phyloP scores from a whole-genome alignment of 768 basidiomycete genomes.

The Amanita exitialis region DNA sequence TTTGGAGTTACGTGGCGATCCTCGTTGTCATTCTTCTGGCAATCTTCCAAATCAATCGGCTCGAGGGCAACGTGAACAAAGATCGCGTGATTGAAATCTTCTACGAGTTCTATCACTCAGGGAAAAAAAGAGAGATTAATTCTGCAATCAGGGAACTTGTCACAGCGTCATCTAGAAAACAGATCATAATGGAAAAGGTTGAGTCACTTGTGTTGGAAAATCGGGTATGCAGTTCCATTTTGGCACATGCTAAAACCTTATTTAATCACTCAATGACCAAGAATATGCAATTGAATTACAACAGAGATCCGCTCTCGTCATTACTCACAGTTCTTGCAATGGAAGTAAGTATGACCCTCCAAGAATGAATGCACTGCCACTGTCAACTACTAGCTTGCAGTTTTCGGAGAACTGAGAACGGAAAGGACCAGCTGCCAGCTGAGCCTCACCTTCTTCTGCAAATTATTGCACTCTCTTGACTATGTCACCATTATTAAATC shows the following conservation, averaged over 20 bases:
- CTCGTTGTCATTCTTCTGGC: not conserved
- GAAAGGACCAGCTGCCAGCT: not conserved
- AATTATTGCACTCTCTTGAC: not conserved
- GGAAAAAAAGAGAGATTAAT: not conserved
- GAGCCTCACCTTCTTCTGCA: not conserved
- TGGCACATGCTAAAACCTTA: not conserved
- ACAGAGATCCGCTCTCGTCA: not conserved
- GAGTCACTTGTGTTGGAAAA: not conserved
- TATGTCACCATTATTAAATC: not conserved
- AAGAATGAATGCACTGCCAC: not conserved
- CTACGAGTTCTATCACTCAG: not conserved
- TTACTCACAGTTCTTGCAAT: not conserved
- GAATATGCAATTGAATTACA: not conserved
- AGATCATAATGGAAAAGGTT: not conserved
- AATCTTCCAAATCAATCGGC: not conserved
- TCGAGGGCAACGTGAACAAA: not conserved
- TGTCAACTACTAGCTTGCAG: not conserved
- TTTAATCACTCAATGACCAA: not conserved
- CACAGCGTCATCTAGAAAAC: not conserved
- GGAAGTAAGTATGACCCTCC: not conserved
- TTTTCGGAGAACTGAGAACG: not conserved
- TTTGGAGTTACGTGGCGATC: not conserved
- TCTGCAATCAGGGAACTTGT: not conserved
- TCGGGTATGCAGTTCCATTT: not conserved
- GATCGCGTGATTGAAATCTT: not conserved